Evolutionary conservation across 177 flowering plant genomes (phyloP), one percentile per base, ranked within the genome.

Genomic region (Vitis hybrid): DNA sequence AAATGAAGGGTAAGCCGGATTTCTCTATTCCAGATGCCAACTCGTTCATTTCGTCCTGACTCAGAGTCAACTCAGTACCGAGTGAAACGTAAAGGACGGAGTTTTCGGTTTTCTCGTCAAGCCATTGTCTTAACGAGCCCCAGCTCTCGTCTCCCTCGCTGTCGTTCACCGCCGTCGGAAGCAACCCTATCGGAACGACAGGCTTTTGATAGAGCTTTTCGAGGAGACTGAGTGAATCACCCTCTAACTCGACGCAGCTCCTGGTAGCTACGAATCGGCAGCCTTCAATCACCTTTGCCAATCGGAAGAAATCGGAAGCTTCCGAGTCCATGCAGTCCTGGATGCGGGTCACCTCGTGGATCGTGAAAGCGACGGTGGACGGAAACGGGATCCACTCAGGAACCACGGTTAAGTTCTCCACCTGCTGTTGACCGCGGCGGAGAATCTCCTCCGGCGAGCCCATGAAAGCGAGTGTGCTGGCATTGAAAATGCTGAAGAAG

Each of bases 1-100:
- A 80, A 19, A 76, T 14, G 61, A 80, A 80, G 2, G 75, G 71
- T 30, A 74, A 32, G 11, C 56, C 52, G 4, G 79, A 75, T 54
- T 56, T 46, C 70, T 79, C 79, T 8, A 76, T 10, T 58, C 81
- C 87, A 18, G 52, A 5, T 8, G 87, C 87, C 30, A 82, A 52
- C 72, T 84, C 85, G 11, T 66, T 65, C 19, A 79, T 56, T 49
- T 76, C 21, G 12, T 76, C 75, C 1, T 21, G 60, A 60, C 64
- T 70, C 59, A 81, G 51, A 24, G 61, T 78, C 57, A 56, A 46
- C 63, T 80, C 85, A 24, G 69, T 80, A 15, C 87, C 87, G 11
- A 84, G 75, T 46, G 75, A 76, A 10, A 80, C 78, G 16, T 70
- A 84, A 30, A 80, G 69, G 1, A 78, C 71, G 2, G 80, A 73